Evolutionary conservation across 306 rosid species (phyloP).

Genomic region (Dicorynia guianensis): DNA sequence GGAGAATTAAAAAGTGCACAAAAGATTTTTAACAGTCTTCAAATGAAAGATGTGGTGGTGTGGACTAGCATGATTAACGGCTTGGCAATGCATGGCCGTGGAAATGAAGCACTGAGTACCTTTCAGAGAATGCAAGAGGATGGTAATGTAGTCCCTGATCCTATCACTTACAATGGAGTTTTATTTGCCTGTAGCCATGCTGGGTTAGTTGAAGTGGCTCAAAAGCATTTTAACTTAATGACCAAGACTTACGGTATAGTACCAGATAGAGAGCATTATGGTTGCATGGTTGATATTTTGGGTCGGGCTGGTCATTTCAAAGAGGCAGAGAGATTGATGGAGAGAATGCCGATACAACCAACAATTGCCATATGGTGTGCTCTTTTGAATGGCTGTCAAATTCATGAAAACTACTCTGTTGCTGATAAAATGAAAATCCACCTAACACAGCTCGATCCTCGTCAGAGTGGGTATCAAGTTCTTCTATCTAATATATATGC

Average conservation of each 20-base stretch:
- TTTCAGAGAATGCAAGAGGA: conserved; percentile 75
- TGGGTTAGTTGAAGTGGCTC: conserved; percentile 71
- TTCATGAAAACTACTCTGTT: conserved; percentile 67
- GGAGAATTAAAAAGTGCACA: conserved; percentile 65
- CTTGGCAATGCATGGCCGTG: conserved; percentile 74
- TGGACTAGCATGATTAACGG: conserved; percentile 79
- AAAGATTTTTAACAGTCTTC: conserved; percentile 55
- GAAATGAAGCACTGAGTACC: conserved; percentile 61
- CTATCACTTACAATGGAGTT: conserved; percentile 71
- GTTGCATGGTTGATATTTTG: conserved; percentile 82
- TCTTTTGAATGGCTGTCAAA: conserved; percentile 80
- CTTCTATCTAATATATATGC: conserved; percentile 84
- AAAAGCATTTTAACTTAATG: conserved; percentile 64
- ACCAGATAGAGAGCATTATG: conserved; percentile 79
- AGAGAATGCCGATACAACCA: conserved; percentile 60
- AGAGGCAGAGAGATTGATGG: conserved; percentile 66
- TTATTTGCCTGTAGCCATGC: conserved; percentile 74
- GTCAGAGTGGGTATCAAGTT: conserved; percentile 67
- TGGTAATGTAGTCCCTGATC: conserved; percentile 59
- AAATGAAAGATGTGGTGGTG: conserved; percentile 70
- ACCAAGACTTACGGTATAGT: conserved; percentile 50
- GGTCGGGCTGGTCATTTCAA: conserved; percentile 71
- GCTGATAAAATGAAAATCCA: conserved; percentile 57
- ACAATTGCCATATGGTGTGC: conserved; percentile 71
- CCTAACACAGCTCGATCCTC: conserved; percentile 55